These are phyloP conservation scores for Colletotrichum chrysophilum DNA, from an alignment of 2,329 filamentous ascomycete species.

Conservation along the genomic window DNA sequence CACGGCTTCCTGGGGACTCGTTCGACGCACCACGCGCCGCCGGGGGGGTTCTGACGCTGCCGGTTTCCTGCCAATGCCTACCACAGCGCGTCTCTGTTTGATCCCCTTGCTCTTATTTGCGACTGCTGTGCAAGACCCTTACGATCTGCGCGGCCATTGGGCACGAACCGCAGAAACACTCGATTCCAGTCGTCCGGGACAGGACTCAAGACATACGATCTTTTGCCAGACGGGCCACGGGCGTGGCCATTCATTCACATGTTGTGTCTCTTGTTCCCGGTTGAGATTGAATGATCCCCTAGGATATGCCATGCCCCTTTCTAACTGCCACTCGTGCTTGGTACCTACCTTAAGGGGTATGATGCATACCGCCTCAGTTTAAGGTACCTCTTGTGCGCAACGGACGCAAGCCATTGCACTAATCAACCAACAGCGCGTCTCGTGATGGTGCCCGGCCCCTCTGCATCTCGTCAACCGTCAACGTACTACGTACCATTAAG, in stretches of 20 bases:
- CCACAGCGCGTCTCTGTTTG: neutral
- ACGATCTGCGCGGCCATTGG: neutral
- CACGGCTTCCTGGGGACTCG: conserved; percentile 16
- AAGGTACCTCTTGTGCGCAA: neutral
- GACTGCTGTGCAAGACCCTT: neutral
- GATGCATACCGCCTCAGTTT: neutral
- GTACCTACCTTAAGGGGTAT: neutral
- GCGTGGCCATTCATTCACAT: conserved; percentile 12
- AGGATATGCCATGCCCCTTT: neutral
- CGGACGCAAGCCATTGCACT: neutral
- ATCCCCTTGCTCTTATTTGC: neutral
- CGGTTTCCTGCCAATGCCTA: conserved; percentile 1
- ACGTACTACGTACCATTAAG: neutral
- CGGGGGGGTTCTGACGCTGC: conserved; percentile 15
- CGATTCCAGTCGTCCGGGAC: conserved; percentile 9
- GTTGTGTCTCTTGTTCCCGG: neutral
- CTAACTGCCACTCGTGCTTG: neutral
- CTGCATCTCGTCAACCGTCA: neutral
- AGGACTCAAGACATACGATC: conserved; percentile 1
- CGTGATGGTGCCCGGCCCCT: conserved; percentile 14
- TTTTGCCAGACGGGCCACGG: neutral
- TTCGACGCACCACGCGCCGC: conserved; percentile 12
- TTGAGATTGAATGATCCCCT: neutral
- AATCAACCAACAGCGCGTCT: neutral
- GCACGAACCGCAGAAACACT: neutral